Evolutionary conservation across 352 stramenopile genomes (phyloP), one percentile per base, ranked within the genome.

Genomic region (Phytophthora citrophthora): DNA sequence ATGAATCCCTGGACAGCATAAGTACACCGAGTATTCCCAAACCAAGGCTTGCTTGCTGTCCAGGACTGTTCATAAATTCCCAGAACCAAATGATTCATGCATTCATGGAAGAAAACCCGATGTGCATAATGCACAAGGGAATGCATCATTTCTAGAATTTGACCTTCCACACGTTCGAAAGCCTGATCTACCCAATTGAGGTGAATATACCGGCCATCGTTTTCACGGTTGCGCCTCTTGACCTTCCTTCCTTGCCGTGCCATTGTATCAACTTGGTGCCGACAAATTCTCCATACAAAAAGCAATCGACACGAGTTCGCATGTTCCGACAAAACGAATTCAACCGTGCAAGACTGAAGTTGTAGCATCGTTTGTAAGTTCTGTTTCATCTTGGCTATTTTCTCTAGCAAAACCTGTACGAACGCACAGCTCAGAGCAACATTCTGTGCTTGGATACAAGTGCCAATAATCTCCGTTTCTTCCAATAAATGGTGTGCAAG

Each of bases 401-500:
- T 88, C 40, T 91, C 84, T 2, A 79, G 61, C 4, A 93, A 48
- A 11, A 91, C 77, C 44, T 93, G 82, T 0, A 87, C 82, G 50
- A 93, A 86, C 4, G 79, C 80, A 13, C 82, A 75, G 15, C 72
- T 78, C 11, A 91, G 38, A 1, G 84, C 72, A 7, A 81, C 64
- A 26, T 86, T 91, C 46, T 85, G 84, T 13, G 84, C 77, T 53
- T 93, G 77, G 13, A 93, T 72, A 46, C 74, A 89, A 8, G 73
- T 73, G 8, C 80, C 75, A n/a, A 91, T 62, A 15, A 89, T 69
- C 40, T 93, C 83, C 3, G 72, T 89, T 38, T 93, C 83, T 73
- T 93, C 83, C 0, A 93, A 72, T 46, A 93, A 72, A 56, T 90
- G 79, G 34, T 93, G 84, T 3, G 76, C 58, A 3, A 93, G 66